Evolutionary conservation across 169 alveolate genomes (phyloP), one percentile per base, ranked within the genome.

Genomic region (Gregarina niphandrodes): DNA sequence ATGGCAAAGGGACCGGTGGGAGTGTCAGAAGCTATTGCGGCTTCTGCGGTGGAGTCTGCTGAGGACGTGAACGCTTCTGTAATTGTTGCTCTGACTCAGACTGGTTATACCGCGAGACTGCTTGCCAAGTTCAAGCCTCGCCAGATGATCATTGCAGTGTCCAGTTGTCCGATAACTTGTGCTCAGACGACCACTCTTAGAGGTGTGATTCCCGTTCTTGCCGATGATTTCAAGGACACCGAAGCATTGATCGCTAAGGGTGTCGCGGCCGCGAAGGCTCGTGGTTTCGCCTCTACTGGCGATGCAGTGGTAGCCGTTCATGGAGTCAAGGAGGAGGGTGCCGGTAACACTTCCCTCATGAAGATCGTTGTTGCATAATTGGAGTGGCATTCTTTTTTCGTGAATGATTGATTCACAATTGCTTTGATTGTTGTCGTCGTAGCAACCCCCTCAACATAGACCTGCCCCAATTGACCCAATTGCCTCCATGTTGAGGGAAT

Each of bases 91-190:
- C 70, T 87, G 48, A 87, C 96, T 6, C 89, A 84, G 34, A 80
- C 95, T 0, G 99, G 98, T 6, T 5, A 48, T 13, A 81, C 94
- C 6, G 96, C 96, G 7, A 75, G 94, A 37, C 54, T 74, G 41
- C 75, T 92, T 17, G 80, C 97, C 24, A 87, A 85, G 68, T 92
- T 87, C 67, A 73, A 94, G 40, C 98, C 97, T 19, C 53, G 49
- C 49, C 75, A 67, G 38, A 11, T 12, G 9, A 26, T 26, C n/a
- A 9, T 26, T n/a, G n/a, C n/a, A n/a, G n/a, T n/a, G n/a, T n/a
- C n/a, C n/a, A n/a, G n/a, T n/a, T n/a, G n/a, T n/a, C n/a, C n/a
- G n/a, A n/a, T n/a, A n/a, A n/a, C n/a, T n/a, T n/a, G n/a, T 30
- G 76, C 73, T 49, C 72, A 80, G 42, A 45, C 76, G 58, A 65